Evolutionary conservation across 2,329 filamentous ascomycete species (phyloP).

Genomic region (Mariannaea sp.): DNA sequence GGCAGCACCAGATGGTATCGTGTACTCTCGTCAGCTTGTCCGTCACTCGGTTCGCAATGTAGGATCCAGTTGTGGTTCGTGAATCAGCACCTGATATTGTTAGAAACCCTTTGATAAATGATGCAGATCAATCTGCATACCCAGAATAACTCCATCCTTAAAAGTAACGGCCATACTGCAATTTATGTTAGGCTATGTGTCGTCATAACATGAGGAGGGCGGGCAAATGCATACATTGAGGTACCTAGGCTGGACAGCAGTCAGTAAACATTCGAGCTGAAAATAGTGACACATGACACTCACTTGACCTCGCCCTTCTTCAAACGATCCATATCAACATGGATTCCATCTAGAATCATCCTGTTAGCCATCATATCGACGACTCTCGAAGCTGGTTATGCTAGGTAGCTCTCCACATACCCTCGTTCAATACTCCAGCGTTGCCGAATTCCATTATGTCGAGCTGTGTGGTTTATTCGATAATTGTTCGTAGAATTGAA

Average conservation of each 20-base stretch:
- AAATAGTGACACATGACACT: constrained; percentile 44
- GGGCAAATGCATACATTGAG: constrained; percentile 74
- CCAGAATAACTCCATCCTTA: constrained; percentile 95
- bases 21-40: constrained; percentile 99
- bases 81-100: constrained; percentile 77
- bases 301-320: constrained; percentile 99
- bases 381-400: constrained; percentile 22
- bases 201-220: constrained; percentile 25
- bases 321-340: constrained; percentile 97
- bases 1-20: constrained; percentile 99
- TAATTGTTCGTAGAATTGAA: neutral
- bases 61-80: constrained; percentile 94
- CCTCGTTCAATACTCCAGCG: constrained; percentile 67
- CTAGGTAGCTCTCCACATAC: constrained; percentile 46
- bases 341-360: constrained; percentile 82
- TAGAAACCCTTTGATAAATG: constrained; percentile 8
- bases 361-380: constrained; percentile 31
- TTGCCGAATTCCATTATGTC: constrained; percentile 65
- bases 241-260: constrained; percentile 77
- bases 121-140: constrained; percentile 46
- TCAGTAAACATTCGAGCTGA: constrained; percentile 27
- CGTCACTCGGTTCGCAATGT: constrained; percentile 98
- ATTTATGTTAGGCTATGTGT: constrained; percentile 37
- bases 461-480: constrained; percentile 2
- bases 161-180: constrained; percentile 97